Conservation (phyloP, 345 rosid species). For the Noccaea bulbosa region DNA sequence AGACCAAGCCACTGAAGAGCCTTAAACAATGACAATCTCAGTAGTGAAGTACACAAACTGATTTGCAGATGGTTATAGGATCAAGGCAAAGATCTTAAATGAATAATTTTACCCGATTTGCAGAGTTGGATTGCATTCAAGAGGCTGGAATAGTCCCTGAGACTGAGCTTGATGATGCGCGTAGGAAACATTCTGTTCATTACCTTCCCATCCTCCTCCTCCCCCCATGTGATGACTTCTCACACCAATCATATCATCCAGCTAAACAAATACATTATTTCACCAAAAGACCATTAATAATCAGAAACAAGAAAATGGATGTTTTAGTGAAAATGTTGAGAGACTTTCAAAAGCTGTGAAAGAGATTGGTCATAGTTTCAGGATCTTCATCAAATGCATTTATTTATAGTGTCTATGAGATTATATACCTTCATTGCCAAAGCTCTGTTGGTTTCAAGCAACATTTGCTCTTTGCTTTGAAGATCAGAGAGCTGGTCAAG, state of each 20-base stretch:
- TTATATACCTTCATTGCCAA: conserved; percentile 66
- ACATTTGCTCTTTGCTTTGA: conserved; percentile 84
- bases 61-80: not conserved
- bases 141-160: conserved; percentile 72
- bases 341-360: conserved; percentile 21
- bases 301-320: conserved; percentile 21
- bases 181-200: conserved; percentile 59
- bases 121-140: conserved; percentile 92
- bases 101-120: conserved; percentile 76
- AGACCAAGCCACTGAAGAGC: conserved; percentile 8
- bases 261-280: conserved; percentile 44
- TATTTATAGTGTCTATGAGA: not conserved
- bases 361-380: not conserved
- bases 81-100: not conserved
- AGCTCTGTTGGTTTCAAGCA: conserved; percentile 88
- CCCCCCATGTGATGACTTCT: conserved; percentile 60
- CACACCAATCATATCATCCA: conserved; percentile 70
- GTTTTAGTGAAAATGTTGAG: not conserved
- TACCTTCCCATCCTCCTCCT: conserved; percentile 71
- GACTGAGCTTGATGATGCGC: conserved; percentile 66
- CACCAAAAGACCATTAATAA: conserved; percentile 19
- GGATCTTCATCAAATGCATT: conserved; percentile 22
- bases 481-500: conserved; percentile 94
- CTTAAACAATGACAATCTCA: conserved; percentile 5
- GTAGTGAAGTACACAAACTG: conserved; percentile 8